A percentile compares a stretch with the other conserved stretches of the same genome.
Conservation (phyloP, 129 eudicot species). For the Rutidosis leptorrhynchoides region DNA sequence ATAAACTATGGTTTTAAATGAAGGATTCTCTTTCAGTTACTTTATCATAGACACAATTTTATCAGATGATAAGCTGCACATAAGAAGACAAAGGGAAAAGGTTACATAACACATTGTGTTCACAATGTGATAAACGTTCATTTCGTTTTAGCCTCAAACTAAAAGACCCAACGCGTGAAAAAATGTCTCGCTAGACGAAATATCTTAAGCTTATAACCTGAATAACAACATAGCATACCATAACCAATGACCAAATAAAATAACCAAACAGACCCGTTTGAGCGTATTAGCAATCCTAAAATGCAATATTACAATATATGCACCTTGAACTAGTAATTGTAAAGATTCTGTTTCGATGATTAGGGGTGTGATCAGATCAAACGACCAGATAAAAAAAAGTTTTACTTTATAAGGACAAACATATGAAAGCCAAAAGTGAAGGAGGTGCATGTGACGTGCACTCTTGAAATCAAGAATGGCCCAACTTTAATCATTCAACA, state of each 20-base stretch:
- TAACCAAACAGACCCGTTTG: slow-evolving; percentile 18
- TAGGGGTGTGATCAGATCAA: slow-evolving; percentile 4
- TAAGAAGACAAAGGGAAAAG: slow-evolving; percentile 25
- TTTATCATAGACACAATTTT: neutral
- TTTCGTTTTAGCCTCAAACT: too few relatives aligned
- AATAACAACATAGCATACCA: too few relatives aligned
- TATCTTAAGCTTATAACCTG: neutral
- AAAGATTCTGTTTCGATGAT: neutral
- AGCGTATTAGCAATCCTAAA: slow-evolving; percentile 15
- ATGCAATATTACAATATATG: neutral
- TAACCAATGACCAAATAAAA: slow-evolving; percentile 13
- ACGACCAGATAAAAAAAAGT: slow-evolving; percentile 6
- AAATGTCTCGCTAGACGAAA: neutral
- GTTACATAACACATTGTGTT: neutral
- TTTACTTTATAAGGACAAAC: slow-evolving; percentile 29
- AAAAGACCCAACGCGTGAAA: neutral
- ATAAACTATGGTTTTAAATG: slow-evolving; percentile 3
- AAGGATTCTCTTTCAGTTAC: neutral
- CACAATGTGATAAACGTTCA: neutral
- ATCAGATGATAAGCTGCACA: slow-evolving; percentile 17
- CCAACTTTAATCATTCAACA: slow-evolving; percentile 15
- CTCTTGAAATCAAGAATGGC: slow-evolving; percentile 26
- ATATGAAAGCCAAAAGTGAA: slow-evolving; percentile 29
- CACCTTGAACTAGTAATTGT: slow-evolving; percentile 3
- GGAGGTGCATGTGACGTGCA: slow-evolving; percentile 29